Percentiles rank a stretch among this genome's conserved stretches.
Conservation (phyloP, 2,329 filamentous ascomycete genomes). For the Clarireedia hainanense region DNA sequence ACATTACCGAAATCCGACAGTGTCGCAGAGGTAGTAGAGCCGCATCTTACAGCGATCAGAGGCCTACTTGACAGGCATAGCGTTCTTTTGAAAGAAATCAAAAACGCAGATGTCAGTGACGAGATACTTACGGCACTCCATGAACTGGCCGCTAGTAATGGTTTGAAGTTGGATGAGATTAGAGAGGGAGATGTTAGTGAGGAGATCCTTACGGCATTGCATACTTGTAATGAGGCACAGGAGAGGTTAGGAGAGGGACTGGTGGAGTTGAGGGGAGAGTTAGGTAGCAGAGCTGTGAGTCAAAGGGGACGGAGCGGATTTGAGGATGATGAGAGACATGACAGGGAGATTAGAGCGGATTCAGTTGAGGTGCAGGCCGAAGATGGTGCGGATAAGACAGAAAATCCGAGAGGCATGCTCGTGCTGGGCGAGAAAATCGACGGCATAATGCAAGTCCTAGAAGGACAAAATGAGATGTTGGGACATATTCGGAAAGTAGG, state of each 20-base stretch:
- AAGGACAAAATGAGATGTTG: slow-evolving; percentile 13
- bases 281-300: not conserved
- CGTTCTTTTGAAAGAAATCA: slow-evolving; percentile 22
- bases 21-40: not conserved
- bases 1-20: not conserved
- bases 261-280: not conserved
- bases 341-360: no score
- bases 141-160: slow-evolving; percentile 17
- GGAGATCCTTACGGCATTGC: slow-evolving; percentile 23
- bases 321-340: not conserved
- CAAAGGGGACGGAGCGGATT: not conserved
- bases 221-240: slow-evolving; percentile 7
- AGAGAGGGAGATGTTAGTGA: slow-evolving; percentile 25
- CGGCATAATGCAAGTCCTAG: slow-evolving; percentile 3
- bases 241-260: not conserved
- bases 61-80: slow-evolving; percentile 13
- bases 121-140: slow-evolving; percentile 27
- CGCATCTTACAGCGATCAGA: slow-evolving; percentile 13
- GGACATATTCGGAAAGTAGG: no score
- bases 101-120: slow-evolving; percentile 25
- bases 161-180: slow-evolving; percentile 20
- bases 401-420: not conserved
- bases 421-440: not conserved
- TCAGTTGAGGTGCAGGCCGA: no score
- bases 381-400: not conserved